Conservation (phyloP, 164 flowering plant genomes). For the Umbilicus rupestris region DNA sequence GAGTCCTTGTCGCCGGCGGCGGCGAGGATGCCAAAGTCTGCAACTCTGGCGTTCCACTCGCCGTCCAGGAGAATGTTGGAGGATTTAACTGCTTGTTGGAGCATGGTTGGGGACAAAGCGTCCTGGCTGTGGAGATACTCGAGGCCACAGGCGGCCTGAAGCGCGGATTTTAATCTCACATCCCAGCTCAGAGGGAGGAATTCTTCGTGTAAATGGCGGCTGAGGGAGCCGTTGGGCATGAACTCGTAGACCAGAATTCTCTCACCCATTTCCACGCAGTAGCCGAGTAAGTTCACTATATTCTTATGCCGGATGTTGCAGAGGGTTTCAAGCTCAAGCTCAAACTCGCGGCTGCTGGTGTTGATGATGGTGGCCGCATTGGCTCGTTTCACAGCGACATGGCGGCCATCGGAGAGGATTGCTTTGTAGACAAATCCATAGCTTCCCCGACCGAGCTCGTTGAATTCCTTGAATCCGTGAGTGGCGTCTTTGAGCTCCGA, state of each 20-base stretch:
- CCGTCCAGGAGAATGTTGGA: conserved; percentile 71
- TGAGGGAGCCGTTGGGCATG: conserved; percentile 77
- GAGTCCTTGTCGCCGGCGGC: conserved; percentile 35
- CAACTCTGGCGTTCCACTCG: conserved; percentile 61
- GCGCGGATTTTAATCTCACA: conserved; percentile 44
- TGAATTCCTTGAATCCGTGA: conserved; percentile 87
- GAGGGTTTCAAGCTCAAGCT: conserved; percentile 65
- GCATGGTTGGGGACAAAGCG: conserved; percentile 47
- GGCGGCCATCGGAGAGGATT: conserved; percentile 57
- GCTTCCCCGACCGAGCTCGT: conserved; percentile 88
- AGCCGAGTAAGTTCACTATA: conserved; percentile 72
- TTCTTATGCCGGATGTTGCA: conserved; percentile 62
- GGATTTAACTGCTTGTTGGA: conserved; percentile 53
- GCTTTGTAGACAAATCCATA: conserved; percentile 92
- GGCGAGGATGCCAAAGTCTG: conserved; percentile 58
- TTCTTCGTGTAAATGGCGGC: conserved; percentile 70
- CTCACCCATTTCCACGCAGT: conserved; percentile 78
- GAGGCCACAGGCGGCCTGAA: conserved; percentile 76
- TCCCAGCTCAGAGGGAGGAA: conserved; percentile 59
- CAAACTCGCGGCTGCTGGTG: conserved; percentile 67
- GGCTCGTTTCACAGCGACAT: conserved; percentile 86
- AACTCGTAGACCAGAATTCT: conserved; percentile 71
- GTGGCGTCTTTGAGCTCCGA: conserved; percentile 88
- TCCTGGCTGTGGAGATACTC: conserved; percentile 77
- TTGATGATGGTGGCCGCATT: conserved; percentile 84